Percentiles rank a stretch among this genome's conserved stretches.
Evolutionary conservation across 345 rosid genomes (phyloP).

Genomic region (Cochlearia excelsa): DNA sequence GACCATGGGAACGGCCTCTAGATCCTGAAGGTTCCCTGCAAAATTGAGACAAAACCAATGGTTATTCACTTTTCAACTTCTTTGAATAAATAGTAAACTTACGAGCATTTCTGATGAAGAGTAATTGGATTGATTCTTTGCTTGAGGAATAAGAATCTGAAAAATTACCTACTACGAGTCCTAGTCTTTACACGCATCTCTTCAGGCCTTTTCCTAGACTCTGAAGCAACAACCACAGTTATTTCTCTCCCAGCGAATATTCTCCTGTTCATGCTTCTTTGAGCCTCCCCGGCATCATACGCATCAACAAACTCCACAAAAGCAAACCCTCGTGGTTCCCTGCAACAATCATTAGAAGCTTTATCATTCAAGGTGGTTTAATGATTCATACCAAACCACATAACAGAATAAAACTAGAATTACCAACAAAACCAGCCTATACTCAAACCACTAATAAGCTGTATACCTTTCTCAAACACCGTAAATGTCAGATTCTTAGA

Average conservation of each 20-base stretch:
- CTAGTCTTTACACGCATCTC: conserved; percentile 91
- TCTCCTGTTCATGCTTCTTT: conserved; percentile 81
- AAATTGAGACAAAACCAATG: conserved; percentile 19
- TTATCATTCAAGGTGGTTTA: conserved; percentile 24
- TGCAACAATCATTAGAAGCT: conserved; percentile 32
- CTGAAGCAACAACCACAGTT: conserved; percentile 86
- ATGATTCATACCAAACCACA: conserved; percentile 19
- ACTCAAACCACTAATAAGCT: conserved; percentile 28
- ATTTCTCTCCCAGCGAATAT: conserved; percentile 83
- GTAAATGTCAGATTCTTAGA: conserved; percentile 41
- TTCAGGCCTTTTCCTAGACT: conserved; percentile 93
- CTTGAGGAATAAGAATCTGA: neutral
- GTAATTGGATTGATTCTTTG: neutral
- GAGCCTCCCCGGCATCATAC: conserved; percentile 85
- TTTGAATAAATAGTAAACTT: conserved; percentile 3
- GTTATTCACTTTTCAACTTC: neutral
- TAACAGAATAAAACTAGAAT: neutral
- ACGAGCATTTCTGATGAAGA: neutral
- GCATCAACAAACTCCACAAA: conserved; percentile 96
- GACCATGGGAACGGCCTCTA: conserved; percentile 72
- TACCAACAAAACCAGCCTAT: conserved; percentile 34
- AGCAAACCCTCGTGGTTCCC: conserved; percentile 96
- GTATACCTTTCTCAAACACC: conserved; percentile 38
- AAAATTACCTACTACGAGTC: conserved; percentile 44
- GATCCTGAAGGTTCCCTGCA: conserved; percentile 66